Conservation (phyloP, 805 yeast species). For the Starmera amethionina region DNA sequence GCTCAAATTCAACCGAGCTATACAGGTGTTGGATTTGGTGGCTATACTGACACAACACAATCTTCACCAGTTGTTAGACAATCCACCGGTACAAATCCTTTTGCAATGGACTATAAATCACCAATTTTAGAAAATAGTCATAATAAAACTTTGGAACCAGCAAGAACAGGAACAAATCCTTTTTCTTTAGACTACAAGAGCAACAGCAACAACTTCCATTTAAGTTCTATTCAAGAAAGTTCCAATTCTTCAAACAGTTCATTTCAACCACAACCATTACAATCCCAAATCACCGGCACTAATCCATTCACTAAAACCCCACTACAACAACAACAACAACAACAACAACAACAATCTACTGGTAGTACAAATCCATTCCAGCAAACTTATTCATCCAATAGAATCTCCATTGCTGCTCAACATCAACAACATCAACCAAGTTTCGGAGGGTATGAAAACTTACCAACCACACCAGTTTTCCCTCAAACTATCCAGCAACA, state of each 20-base stretch:
- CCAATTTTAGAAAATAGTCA: slow-evolving; percentile 7
- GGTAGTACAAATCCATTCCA: slow-evolving; percentile 5
- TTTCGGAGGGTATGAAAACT: slow-evolving; percentile 63
- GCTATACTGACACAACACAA: slow-evolving; percentile 19
- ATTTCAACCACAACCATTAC: slow-evolving; percentile 3
- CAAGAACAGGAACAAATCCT: slow-evolving; percentile 21
- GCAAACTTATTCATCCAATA: slow-evolving; percentile 19
- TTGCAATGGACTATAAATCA: slow-evolving; percentile 21
- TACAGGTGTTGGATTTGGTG: slow-evolving; percentile 57
- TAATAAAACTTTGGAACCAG: slow-evolving; percentile 7
- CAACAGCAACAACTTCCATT: slow-evolving; percentile 5
- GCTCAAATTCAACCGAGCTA: slow-evolving; percentile 20
- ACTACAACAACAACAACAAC: slow-evolving; percentile 20
- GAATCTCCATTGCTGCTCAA: slow-evolving; percentile 11
- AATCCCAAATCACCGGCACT: slow-evolving; percentile 20
- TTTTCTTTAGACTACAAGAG: slow-evolving; percentile 14
- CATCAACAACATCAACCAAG: slow-evolving; percentile 36
- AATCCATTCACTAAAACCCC: slow-evolving; percentile 35
- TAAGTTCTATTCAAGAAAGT: slow-evolving; percentile 13
- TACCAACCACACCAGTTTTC: slow-evolving; percentile 60
- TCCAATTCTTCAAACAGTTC: slow-evolving; percentile 3
- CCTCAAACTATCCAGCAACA: slow-evolving; percentile 48
- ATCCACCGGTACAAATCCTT: slow-evolving; percentile 28
- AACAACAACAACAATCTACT: slow-evolving; percentile 6
- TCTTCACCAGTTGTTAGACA: slow-evolving; percentile 7